phyloP scores from a whole-genome alignment of 352 stramenopile species.

The Globisporangium acanthophoron region DNA sequence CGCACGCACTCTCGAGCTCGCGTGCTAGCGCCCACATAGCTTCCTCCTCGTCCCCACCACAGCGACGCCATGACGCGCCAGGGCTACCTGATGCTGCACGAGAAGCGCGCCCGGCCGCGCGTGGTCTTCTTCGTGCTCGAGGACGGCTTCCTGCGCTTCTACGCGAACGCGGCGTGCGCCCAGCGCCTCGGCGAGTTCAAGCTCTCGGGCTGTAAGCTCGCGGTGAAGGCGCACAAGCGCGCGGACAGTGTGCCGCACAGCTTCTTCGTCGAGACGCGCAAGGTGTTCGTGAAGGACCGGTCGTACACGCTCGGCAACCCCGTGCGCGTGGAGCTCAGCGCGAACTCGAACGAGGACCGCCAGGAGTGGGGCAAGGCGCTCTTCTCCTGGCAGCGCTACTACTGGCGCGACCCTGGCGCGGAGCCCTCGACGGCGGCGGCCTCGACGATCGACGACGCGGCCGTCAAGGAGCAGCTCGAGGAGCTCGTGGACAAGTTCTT shows the following conservation, averaged over 20 bases:
- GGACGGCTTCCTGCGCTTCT: slow-evolving; percentile 77
- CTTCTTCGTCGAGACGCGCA: slow-evolving; percentile 80
- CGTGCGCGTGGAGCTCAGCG: slow-evolving; percentile 64
- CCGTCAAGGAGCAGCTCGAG: slow-evolving; percentile 39
- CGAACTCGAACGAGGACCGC: slow-evolving; percentile 52
- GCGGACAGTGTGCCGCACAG: slow-evolving; percentile 59
- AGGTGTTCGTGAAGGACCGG: slow-evolving; percentile 82
- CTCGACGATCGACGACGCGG: slow-evolving; percentile 6
- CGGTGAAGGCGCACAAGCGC: slow-evolving; percentile 75
- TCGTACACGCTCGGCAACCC: slow-evolving; percentile 70
- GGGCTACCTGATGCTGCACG: slow-evolving; percentile 73
- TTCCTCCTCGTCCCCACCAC: not conserved
- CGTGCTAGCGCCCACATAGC: not conserved
- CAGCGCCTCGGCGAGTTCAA: slow-evolving; percentile 57
- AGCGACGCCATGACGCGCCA: slow-evolving; percentile 50
- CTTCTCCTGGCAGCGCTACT: slow-evolving; percentile 87
- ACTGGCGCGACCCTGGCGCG: slow-evolving; percentile 63
- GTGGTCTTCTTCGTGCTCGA: slow-evolving; percentile 78
- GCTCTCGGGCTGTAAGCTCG: slow-evolving; percentile 81
- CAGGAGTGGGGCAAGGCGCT: slow-evolving; percentile 81
- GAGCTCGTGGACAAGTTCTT: slow-evolving; percentile 38
- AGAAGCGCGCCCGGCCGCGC: slow-evolving; percentile 42
- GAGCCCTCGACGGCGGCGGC: slow-evolving; percentile 4
- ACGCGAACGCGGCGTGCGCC: slow-evolving; percentile 23
- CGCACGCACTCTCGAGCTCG: too few species aligned